Base-by-base conservation (phyloP, 208 protist genomes). In the Acanthamoeba castellanii region DNA sequence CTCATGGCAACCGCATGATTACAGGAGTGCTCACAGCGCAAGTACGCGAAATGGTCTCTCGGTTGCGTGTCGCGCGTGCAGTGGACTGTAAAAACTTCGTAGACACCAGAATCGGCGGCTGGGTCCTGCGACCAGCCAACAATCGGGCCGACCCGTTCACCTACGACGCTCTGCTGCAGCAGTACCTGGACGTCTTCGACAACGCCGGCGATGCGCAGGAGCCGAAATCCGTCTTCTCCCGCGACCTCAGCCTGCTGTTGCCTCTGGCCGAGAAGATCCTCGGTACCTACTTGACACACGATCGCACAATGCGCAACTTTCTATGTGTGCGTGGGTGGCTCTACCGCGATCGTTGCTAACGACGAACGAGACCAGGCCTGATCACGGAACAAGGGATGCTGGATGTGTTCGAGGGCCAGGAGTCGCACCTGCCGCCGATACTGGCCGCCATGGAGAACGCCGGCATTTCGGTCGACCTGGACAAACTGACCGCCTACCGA, bases 391-490 rank as follows among this genome's bases (percentile, higher is more conserved):
- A 92, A 13, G 32, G 34, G 3, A 92, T 92, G 50, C 11, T 16
- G 32, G 55, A 57, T 11, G 85, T 66, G 42, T 94, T 84, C 50
- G 45, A 84, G 50, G 13, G 34, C 20, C 90, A 94, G 70, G 90
- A 94, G 34, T 84, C 84, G 90, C 42, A 42, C 16, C 42, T 94
- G 61, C 90, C 90, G 16, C 72, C 34, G 14, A 30, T 94, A 25
- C 90, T 94, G 61, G 61, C 68, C 72, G 9, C 18, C 32, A 94
- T 94, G 90, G 90, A 94, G 70, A 16, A 50, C 9, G 70, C 30
- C 1, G 90, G 90, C 90, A 94, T 94, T 16, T 52, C 34, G n/a
- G n/a, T 94, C 5, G 90, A 94, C 32, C 45, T 94, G 22, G n/a
- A 55, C 42, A 47, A 18, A 11, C 70, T 94, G 27, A 94, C 90